A percentile compares a stretch with the other conserved stretches of the same genome.
Evolutionary conservation across 371 early-diverging fungal species (phyloP).

Genomic region (Circinella minor): DNA sequence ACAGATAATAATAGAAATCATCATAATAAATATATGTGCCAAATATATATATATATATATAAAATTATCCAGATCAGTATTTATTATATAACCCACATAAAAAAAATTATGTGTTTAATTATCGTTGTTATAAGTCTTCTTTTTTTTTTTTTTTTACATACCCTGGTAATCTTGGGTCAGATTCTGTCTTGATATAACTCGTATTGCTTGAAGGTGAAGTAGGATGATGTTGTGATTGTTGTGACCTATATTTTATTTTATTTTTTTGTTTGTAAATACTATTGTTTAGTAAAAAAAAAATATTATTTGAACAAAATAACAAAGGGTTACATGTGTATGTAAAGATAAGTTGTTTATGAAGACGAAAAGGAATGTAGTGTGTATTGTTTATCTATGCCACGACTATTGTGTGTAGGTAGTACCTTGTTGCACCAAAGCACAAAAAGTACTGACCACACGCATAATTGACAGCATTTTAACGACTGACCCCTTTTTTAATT

Average conservation of each 20-base stretch:
- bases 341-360: too few relatives aligned
- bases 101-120: not conserved
- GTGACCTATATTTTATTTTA: constrained; percentile 10
- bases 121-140: too few relatives aligned
- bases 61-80: too few relatives aligned
- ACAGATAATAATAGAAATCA: constrained; percentile 9
- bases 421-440: constrained; percentile 23
- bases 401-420: not conserved
- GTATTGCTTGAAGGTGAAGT: constrained; percentile 23
- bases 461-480: constrained; percentile 30
- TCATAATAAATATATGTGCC: not conserved
- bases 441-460: constrained; percentile 16
- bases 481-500: too few relatives aligned
- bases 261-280: too few relatives aligned
- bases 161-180: constrained; percentile 51
- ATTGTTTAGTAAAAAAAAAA: constrained; percentile 1
- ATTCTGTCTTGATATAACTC: constrained; percentile 16
- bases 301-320: too few relatives aligned
- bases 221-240: not conserved
- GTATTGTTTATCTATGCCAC: not conserved
- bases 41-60: too few relatives aligned
- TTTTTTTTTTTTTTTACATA: constrained; percentile 7
- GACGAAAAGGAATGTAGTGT: not conserved
- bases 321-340: too few relatives aligned
- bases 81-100: too few relatives aligned